phyloP scores from a whole-genome alignment of 331 rosid species.

The Prunus yedoensis region DNA sequence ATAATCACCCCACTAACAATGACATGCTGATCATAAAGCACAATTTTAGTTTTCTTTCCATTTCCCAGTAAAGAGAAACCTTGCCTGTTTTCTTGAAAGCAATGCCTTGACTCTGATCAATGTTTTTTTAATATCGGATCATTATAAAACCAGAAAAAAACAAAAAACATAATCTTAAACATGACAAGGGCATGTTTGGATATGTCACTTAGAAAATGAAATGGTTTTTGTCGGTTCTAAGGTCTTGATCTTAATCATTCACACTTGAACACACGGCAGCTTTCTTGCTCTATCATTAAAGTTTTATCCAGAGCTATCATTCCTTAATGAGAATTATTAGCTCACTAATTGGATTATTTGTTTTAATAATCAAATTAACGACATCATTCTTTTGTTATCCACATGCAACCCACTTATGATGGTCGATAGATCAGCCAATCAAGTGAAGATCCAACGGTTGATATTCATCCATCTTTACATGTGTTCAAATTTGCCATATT shows the following conservation, averaged over 20 bases:
- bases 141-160: too few relatives aligned
- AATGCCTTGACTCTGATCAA: neutral
- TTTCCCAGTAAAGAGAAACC: neutral
- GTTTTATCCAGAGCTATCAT: constrained; percentile 6
- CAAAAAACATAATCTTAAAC: constrained; percentile 3
- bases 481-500: constrained; percentile 21
- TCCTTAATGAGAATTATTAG: neutral
- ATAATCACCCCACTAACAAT: constrained; percentile 3
- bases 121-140: too few relatives aligned
- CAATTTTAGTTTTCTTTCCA: neutral
- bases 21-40: neutral
- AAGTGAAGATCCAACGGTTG: constrained; percentile 23
- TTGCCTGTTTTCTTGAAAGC: neutral
- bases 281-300: constrained; percentile 25
- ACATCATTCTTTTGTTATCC: constrained; percentile 26
- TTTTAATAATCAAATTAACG: neutral
- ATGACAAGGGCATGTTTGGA: constrained; percentile 21
- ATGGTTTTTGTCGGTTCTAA: constrained; percentile 4
- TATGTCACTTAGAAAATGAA: constrained; percentile 6
- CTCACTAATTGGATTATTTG: neutral
- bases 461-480: constrained; percentile 17
- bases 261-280: constrained; percentile 20
- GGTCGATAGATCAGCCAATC: constrained; percentile 20
- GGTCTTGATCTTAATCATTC: constrained; percentile 17
- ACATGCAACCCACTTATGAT: constrained; percentile 39